Base-by-base conservation (phyloP, 345 rosid species). In the Microthlaspi erraticum region DNA sequence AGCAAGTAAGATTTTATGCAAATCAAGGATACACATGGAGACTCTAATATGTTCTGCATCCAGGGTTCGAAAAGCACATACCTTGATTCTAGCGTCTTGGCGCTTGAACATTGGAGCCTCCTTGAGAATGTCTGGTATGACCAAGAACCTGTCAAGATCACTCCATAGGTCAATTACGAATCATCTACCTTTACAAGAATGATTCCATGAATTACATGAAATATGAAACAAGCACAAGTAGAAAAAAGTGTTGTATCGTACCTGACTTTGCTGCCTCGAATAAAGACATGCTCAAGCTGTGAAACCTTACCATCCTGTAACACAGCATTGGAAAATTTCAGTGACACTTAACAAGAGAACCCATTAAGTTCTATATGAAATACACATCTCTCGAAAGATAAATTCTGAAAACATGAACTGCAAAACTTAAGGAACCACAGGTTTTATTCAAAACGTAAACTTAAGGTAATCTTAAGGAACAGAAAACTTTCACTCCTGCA, bases 221-320 rank as follows among this genome's bases (percentile, higher is more conserved):
- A 36, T 0, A 65, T 7, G 16, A 66, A 45, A 63, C 17, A 20
- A 13, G 66, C 13, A 55, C 52, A 54, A 38, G 51, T 8, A n/a
- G 6, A 46, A 31, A 44, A 53, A 38, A 61, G 71, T 41, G 42
- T 6, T 46, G 3, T 46, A 55, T 7, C 29, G 42, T 76, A 94
- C 98, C 99, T 89, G 85, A 95, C 99, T 92, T 95, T 95, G 80
- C 98, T 91, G 41, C 99, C 98, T 44, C 99, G 85, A 39, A 94
- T 89, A 48, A 94, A 94, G 54, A 94, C 88, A 84, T 94, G 99
- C 84, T 94, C 99, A 70, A 94, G 99, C 78, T 87, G 97, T 32
- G 99, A 92, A 48, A 91, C 83, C 81, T 90, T 92, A 60, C 99
- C 97, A 82, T 95, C 98, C 99, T 92, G 84, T 34, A 52, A 73